Conservation (phyloP, 2,329 filamentous ascomycete species). For the Hymenoscyphus linearis region DNA sequence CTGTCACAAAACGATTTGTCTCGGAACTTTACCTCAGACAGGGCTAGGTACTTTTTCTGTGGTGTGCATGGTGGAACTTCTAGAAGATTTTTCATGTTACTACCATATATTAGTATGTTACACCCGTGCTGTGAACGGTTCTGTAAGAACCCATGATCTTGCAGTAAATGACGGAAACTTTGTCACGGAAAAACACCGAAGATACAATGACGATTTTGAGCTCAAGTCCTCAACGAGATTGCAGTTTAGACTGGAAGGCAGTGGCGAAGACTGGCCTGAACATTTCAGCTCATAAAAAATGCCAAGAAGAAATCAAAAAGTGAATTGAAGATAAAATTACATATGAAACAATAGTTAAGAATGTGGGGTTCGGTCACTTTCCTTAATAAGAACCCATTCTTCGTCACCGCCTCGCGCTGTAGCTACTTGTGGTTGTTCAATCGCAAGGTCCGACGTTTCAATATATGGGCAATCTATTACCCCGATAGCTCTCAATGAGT, state of each 20-base stretch:
- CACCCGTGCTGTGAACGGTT: background rate
- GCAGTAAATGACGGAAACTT: background rate
- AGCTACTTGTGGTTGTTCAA: background rate
- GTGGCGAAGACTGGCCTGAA: background rate
- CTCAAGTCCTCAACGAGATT: background rate
- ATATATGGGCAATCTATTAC: constrained; percentile 15
- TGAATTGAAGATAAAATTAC: background rate
- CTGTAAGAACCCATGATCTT: constrained; percentile 1
- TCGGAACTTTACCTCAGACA: background rate
- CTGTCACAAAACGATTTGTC: constrained; percentile 1
- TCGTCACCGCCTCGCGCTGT: background rate
- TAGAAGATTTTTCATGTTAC: background rate
- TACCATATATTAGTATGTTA: background rate
- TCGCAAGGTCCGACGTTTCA: constrained; percentile 6
- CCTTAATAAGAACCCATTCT: constrained; percentile 1
- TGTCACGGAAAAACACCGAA: background rate
- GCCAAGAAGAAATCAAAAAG: background rate
- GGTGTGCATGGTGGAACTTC: background rate
- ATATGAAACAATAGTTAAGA: background rate
- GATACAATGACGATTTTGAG: background rate
- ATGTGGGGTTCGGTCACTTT: background rate
- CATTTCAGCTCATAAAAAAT: background rate
- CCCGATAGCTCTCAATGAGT: constrained; percentile 19
- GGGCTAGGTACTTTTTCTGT: background rate
- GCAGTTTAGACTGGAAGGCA: background rate